Base-by-base conservation (phyloP, 139 green algal species). In the Chlamydomonas eustigma region DNA sequence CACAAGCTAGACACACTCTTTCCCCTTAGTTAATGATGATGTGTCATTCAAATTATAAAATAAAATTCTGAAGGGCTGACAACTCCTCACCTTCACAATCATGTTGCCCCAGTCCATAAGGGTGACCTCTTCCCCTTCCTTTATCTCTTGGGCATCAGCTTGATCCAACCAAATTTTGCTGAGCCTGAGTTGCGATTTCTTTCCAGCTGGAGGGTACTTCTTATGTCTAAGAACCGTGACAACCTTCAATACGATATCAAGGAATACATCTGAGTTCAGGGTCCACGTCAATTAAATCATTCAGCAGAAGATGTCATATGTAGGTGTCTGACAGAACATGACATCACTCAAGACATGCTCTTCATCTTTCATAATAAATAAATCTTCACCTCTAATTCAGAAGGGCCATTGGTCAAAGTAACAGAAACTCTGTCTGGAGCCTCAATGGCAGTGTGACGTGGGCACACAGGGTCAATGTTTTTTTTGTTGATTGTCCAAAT, bases 61-160 rank as follows among this genome's bases (percentile, higher is more conserved):
- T n/a, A n/a, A n/a, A n/a, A n/a, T n/a, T n/a, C n/a, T n/a, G n/a
- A n/a, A n/a, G n/a, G n/a, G n/a, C n/a, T n/a, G n/a, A n/a, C n/a
- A n/a, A n/a, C n/a, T n/a, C n/a, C 44, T 58, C 44, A 58, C 44
- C 37, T 58, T 68, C 6, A 38, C 3, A 44, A 99, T 82, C 58
- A 98, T 86, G 70, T 99, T 98, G 75, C 96, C 96, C 96, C 96
- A 99, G 74, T 94, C 92, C 96, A 99, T 99, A 30, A 99, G 88
- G 37, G 96, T 99, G 37, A 98, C 88, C 82, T 92, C 88, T 78
- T 98, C 94, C 1, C 89, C 91, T 64, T 97, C 90, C 2, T 51
- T 74, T 0, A 99, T 4, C 31, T 82, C 75, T 36, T 76, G 39
- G 12, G 92, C 96, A 82, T 99, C 96, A 1, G 67, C 85, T 77